phyloP scores from a whole-genome alignment of 2,329 filamentous ascomycete genomes.

The Xylariaceae sp. region DNA sequence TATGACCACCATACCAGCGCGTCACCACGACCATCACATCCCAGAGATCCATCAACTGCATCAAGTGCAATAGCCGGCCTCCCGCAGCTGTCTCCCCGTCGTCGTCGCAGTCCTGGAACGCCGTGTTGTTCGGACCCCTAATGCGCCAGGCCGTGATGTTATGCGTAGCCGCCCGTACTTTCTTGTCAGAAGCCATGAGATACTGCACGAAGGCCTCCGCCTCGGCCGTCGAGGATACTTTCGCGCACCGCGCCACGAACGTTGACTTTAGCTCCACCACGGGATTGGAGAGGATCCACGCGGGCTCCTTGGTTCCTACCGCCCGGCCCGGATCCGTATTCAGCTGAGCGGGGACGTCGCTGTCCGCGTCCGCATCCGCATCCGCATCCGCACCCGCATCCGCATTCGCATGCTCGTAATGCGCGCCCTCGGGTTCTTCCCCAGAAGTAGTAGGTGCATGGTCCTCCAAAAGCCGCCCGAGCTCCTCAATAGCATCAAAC shows the following conservation, averaged over 20 bases:
- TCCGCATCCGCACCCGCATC: slow-evolving; percentile 12
- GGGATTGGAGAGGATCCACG: slow-evolving; percentile 70
- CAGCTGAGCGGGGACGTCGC: no score
- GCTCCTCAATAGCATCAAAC: slow-evolving; percentile 83
- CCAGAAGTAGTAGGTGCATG: slow-evolving; percentile 25
- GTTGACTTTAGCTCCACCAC: slow-evolving; percentile 79
- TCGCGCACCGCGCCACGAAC: slow-evolving; percentile 73
- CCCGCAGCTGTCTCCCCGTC: slow-evolving; percentile 94
- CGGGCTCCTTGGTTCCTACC: slow-evolving; percentile 35
- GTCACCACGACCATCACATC: slow-evolving; percentile 88
- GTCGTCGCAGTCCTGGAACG: slow-evolving; percentile 88
- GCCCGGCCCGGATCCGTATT: no score
- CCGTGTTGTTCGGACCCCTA: slow-evolving; percentile 49
- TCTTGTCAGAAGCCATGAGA: slow-evolving; percentile 75
- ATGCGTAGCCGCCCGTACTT: slow-evolving; percentile 80
- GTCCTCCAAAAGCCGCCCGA: slow-evolving; percentile 42
- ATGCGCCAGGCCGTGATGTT: slow-evolving; percentile 96
- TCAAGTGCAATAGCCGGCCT: slow-evolving; percentile 73
- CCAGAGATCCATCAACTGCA: slow-evolving; percentile 95
- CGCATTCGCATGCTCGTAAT: slow-evolving; percentile 11
- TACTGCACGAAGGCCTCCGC: slow-evolving; percentile 67
- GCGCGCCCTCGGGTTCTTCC: slow-evolving; percentile 22
- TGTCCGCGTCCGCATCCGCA: slow-evolving; percentile 2
- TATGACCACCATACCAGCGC: slow-evolving; percentile 90
- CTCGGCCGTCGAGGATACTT: slow-evolving; percentile 62